Evolutionary conservation across 1,139 yeast species (phyloP).

Genomic region (Candida freyschussii): DNA sequence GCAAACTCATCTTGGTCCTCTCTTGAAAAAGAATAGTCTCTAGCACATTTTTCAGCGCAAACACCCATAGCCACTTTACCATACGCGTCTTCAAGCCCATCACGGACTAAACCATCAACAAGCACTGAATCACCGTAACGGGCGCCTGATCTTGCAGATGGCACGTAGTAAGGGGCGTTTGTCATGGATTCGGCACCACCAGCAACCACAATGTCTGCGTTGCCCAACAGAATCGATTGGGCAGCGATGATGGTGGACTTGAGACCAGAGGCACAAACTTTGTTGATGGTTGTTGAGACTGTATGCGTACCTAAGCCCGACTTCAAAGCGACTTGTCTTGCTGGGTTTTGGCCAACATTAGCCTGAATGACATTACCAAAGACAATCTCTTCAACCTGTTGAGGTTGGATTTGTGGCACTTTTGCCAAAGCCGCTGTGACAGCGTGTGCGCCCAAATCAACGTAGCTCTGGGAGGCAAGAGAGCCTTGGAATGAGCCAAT

Average conservation of each 20-base stretch:
- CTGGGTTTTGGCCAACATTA: slow-evolving; percentile 95
- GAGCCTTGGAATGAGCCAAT: slow-evolving; percentile 90
- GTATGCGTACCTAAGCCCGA: slow-evolving; percentile 78
- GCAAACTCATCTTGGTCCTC: slow-evolving; percentile 73
- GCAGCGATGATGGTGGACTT: slow-evolving; percentile 89
- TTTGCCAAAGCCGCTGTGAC: slow-evolving; percentile 82
- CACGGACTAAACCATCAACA: slow-evolving; percentile 86
- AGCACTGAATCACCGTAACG: slow-evolving; percentile 78
- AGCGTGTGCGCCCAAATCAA: slow-evolving; percentile 88
- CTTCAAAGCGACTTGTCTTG: slow-evolving; percentile 92
- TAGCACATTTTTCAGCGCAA: slow-evolving; percentile 94
- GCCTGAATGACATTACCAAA: slow-evolving; percentile 95
- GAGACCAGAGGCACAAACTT: slow-evolving; percentile 97
- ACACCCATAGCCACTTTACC: slow-evolving; percentile 88
- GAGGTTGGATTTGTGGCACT: slow-evolving; percentile 75
- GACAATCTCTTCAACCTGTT: slow-evolving; percentile 79
- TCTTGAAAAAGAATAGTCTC: slow-evolving; percentile 57
- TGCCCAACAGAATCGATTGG: slow-evolving; percentile 82
- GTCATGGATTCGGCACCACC: slow-evolving; percentile 99
- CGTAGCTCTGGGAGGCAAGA: slow-evolving; percentile 65
- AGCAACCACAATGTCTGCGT: slow-evolving; percentile 88
- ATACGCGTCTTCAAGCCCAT: slow-evolving; percentile 90
- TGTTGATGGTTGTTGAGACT: slow-evolving; percentile 87
- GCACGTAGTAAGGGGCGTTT: slow-evolving; percentile 89
- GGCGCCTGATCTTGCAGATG: slow-evolving; percentile 80